phyloP scores from a whole-genome alignment of 345 rosid species.

The Murraya paniculata region DNA sequence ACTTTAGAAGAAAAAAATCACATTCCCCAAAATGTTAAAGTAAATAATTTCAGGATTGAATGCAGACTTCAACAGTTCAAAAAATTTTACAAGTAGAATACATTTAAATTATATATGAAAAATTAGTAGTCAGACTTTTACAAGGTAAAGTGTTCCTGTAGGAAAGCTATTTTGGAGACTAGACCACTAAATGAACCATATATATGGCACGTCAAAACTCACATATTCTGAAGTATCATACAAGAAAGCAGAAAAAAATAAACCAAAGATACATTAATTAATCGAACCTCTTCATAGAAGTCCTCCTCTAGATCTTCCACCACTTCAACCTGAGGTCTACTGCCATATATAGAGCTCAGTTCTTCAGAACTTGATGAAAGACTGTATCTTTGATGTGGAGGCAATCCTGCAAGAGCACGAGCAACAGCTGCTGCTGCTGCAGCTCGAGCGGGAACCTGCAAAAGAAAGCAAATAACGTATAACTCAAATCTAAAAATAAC shows the following conservation, averaged over 20 bases:
- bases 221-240: background rate
- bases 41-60: background rate
- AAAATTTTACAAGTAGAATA: background rate
- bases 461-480: constrained; percentile 5
- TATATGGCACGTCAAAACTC: background rate
- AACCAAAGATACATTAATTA: background rate
- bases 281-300: constrained; percentile 74
- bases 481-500: constrained; percentile 11
- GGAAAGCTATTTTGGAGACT: background rate
- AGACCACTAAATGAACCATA: background rate
- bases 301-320: constrained; percentile 75
- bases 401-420: constrained; percentile 83
- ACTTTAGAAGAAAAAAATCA: background rate
- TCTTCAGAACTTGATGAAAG: constrained; percentile 81
- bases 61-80: background rate
- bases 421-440: constrained; percentile 99
- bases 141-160: background rate
- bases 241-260: background rate
- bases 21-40: background rate
- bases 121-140: background rate
- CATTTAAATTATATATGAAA: background rate
- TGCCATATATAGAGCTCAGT: constrained; percentile 74
- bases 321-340: constrained; percentile 48
- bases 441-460: constrained; percentile 95
- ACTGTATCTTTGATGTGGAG: constrained; percentile 70